Evolutionary conservation across 768 basidiomycete genomes (phyloP), one percentile per base, ranked within the genome.

Genomic region (Termitomyces sp.): DNA sequence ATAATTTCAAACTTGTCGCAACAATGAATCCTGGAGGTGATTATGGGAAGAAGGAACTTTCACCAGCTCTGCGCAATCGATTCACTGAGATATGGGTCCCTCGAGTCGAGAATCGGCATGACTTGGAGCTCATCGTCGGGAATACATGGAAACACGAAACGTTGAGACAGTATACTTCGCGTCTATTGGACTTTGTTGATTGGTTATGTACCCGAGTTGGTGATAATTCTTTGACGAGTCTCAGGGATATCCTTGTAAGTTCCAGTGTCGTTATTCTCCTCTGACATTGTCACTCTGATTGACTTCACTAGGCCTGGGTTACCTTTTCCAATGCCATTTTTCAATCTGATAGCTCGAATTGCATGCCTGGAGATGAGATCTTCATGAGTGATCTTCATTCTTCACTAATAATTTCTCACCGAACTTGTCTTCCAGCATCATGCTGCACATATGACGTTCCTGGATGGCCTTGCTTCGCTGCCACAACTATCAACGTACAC

Each of bases 81-180:
- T 99, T 99, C 73, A 99, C 97, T 4, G 97, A 99, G 70, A 96
- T 99, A 33, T 99, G 97, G 96, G 97, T 99, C 0, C 95, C 96
- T 3, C 75, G 86, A 16, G 82, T 98, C 33, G 84, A 90, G 57
- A 78, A 85, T 58, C 78, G 85, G 18, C 65, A 68, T 6, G 97
- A 99, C 68, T 74, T 96, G 7, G 77, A 84, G 58, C 78, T 90
- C 64, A 96, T 99, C 64, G 76, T 98, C 26, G 72, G 77, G 12
- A 81, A 74, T 53, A 78, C 84, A 2, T 97, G 94, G 93, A 73
- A 74, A 46, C 69, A 80, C 52, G 77, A 80, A 3, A 64, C 69
- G 10, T 71, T 97, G 52, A 73, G 70, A 45, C 56, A 61, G 1
- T 88, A 82, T 64, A 94, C 91, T 2, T 53, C 72, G 0, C 75